Evolutionary conservation across 2,329 filamentous ascomycete genomes (phyloP).

Genomic region (Xylariaceae sp.): DNA sequence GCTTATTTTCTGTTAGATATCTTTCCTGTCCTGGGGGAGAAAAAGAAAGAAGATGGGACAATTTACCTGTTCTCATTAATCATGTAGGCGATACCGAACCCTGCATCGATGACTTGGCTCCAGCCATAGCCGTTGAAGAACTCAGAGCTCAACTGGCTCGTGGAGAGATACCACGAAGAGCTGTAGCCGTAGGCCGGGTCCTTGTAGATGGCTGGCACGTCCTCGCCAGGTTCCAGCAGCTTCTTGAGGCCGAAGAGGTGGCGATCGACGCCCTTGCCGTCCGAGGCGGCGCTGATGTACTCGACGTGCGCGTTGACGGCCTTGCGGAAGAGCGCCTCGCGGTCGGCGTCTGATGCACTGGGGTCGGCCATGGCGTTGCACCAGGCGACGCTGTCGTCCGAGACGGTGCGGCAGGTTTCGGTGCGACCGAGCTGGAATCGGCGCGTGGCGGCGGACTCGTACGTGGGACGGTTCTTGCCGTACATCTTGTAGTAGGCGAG

Average conservation of each 20-base stretch:
- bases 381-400: slow-evolving; percentile 86
- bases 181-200: slow-evolving; percentile 86
- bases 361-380: slow-evolving; percentile 81
- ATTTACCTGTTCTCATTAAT: slow-evolving; percentile 93
- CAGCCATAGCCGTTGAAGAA: slow-evolving; percentile 99
- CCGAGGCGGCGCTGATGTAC: slow-evolving; percentile 84
- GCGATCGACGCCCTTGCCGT: slow-evolving; percentile 90
- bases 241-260: slow-evolving; percentile 98
- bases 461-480: slow-evolving; percentile 94
- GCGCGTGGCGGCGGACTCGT: slow-evolving; percentile 91
- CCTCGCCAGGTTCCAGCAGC: slow-evolving; percentile 74
- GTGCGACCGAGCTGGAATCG: slow-evolving; percentile 96
- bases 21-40: neutral
- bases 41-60: neutral
- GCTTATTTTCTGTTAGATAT: slow-evolving; percentile 43
- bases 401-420: slow-evolving; percentile 90
- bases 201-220: slow-evolving; percentile 76
- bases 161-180: slow-evolving; percentile 83
- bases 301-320: slow-evolving; percentile 79
- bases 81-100: slow-evolving; percentile 99
- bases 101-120: slow-evolving; percentile 94
- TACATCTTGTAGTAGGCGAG: slow-evolving; percentile 99
- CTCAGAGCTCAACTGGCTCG: slow-evolving; percentile 86
- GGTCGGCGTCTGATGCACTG: slow-evolving; percentile 57
- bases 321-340: slow-evolving; percentile 72